Percentiles rank a stretch among this genome's conserved stretches.
phyloP scores from a whole-genome alignment of 2,329 filamentous ascomycete species.

The Sporothrix brasiliensis region DNA sequence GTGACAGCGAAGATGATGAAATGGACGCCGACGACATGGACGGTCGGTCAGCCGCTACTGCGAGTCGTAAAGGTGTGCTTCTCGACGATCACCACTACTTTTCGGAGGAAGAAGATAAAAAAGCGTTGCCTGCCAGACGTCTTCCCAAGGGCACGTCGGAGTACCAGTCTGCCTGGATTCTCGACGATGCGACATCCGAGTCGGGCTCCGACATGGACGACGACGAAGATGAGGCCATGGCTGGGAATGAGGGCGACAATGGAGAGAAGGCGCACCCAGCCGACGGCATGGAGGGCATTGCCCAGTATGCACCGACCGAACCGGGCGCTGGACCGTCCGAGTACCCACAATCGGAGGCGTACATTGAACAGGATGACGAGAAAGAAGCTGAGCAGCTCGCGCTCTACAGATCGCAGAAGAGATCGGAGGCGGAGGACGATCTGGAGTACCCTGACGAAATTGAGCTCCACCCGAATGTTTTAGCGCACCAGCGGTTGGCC shows the following conservation, averaged over 20 bases:
- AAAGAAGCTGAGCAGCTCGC: conserved; percentile 74
- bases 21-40: conserved; percentile 59
- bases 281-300: conserved; percentile 76
- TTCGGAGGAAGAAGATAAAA: conserved; percentile 75
- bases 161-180: conserved; percentile 93
- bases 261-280: conserved; percentile 64
- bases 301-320: conserved; percentile 70
- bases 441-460: conserved; percentile 97
- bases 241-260: conserved; percentile 44
- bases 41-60: conserved; percentile 45
- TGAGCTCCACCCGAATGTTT: conserved; percentile 83
- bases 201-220: conserved; percentile 79
- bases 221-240: conserved; percentile 57
- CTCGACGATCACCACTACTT: conserved; percentile 98
- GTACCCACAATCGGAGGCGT: conserved; percentile 92
- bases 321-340: conserved; percentile 70
- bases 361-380: conserved; percentile 82
- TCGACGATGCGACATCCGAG: conserved; percentile 74
- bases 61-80: conserved; percentile 79
- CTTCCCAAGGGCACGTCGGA: conserved; percentile 89
- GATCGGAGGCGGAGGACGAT: conserved; percentile 86
- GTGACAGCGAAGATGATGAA: conserved; percentile 38
- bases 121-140: conserved; percentile 66
- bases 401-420: conserved; percentile 76
- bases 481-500: conserved; percentile 80